Conservation (phyloP, 768 basidiomycete genomes). For the Phlegmacium glaucopus region DNA sequence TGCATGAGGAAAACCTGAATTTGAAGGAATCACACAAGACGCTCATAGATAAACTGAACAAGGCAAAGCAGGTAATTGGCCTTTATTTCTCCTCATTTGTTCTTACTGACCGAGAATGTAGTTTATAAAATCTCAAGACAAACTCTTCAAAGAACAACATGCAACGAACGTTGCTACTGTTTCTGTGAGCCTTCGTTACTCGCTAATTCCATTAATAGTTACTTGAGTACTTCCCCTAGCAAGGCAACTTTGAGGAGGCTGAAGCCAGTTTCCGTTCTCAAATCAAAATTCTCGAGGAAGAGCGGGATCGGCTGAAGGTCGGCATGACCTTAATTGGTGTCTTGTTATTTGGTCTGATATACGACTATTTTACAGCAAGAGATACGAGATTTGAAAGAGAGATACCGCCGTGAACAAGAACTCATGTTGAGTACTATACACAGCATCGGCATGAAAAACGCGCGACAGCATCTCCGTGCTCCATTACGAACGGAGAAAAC, state of each 20-base stretch:
- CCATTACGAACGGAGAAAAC: conserved; percentile 47
- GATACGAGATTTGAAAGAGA: conserved; percentile 49
- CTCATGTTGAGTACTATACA: conserved; percentile 80
- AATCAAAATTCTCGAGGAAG: conserved; percentile 63
- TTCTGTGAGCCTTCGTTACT: conserved; percentile 34
- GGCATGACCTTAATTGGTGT: background rate
- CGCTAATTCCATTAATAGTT: background rate
- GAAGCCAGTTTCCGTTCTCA: conserved; percentile 63
- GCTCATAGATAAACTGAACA: conserved; percentile 69
- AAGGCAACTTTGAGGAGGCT: conserved; percentile 67
- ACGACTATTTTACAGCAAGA: conserved; percentile 34
- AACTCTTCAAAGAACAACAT: conserved; percentile 80
- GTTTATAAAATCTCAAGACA: conserved; percentile 94
- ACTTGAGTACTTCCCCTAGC: conserved; percentile 13
- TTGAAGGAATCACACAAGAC: conserved; percentile 72
- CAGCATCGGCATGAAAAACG: conserved; percentile 58
- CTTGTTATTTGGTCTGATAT: background rate
- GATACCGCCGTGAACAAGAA: conserved; percentile 75
- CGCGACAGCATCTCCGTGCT: conserved; percentile 57
- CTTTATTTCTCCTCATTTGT: background rate
- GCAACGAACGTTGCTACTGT: conserved; percentile 48
- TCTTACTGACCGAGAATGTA: conserved; percentile 23
- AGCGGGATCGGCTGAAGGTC: conserved; percentile 57
- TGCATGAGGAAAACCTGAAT: conserved; percentile 76
- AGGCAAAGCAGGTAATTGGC: conserved; percentile 64